Evolutionary conservation across 2,329 filamentous ascomycete species (phyloP).

Genomic region (Alternaria gaisen): DNA sequence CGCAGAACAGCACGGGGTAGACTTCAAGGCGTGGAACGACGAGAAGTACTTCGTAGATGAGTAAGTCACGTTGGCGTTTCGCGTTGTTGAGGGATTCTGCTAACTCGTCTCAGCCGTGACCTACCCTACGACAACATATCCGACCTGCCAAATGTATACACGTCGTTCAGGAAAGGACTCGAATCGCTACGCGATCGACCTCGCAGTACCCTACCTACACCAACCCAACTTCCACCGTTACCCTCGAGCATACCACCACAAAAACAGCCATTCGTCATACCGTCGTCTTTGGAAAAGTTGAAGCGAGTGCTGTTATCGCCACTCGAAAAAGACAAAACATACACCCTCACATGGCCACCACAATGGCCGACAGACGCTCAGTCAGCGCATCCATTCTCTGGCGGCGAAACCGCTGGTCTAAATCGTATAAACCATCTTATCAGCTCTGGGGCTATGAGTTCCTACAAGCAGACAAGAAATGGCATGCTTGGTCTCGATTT

Average conservation of each 20-base stretch:
- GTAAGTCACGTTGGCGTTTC: constrained; percentile 59
- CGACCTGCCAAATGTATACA: constrained; percentile 78
- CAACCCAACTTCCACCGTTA: constrained; percentile 65
- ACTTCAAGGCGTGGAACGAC: constrained; percentile 73
- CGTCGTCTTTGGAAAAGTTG: constrained; percentile 63
- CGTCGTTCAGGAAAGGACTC: constrained; percentile 75
- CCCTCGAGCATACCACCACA: constrained; percentile 68
- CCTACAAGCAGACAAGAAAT: constrained; percentile 76
- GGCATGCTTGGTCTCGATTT: constrained; percentile 75
- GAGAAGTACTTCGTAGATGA: constrained; percentile 84
- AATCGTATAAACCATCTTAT: constrained; percentile 69
- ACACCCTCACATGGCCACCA: constrained; percentile 63
- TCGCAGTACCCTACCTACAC: constrained; percentile 64
- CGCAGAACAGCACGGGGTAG: constrained; percentile 62
- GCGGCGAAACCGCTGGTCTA: constrained; percentile 70
- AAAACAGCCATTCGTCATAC: constrained; percentile 69
- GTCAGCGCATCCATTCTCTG: constrained; percentile 72
- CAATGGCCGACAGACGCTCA: constrained; percentile 61
- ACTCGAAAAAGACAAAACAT: constrained; percentile 55
- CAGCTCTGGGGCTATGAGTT: constrained; percentile 65
- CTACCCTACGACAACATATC: constrained; percentile 64
- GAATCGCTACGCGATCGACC: constrained; percentile 75
- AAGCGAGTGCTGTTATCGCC: constrained; percentile 66
- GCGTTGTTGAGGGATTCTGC: constrained; percentile 1
- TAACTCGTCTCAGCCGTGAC: constrained; percentile 66